Base-by-base conservation (phyloP, 257 asterid genomes). In the Ehretia macrophylla region DNA sequence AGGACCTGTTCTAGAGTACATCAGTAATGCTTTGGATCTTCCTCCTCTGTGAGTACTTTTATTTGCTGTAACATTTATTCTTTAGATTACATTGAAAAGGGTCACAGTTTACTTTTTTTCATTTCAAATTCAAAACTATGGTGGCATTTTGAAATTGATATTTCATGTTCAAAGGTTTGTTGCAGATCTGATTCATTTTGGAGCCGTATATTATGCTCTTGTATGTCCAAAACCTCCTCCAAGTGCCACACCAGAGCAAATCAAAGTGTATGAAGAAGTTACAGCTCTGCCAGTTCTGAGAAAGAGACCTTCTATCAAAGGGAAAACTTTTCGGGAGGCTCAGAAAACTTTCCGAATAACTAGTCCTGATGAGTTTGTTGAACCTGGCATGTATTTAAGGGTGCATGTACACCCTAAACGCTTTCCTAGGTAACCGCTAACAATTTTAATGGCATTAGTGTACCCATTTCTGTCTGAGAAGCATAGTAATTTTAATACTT, bases 341-440 rank as follows among this genome's bases (percentile, higher is more conserved):
- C 95, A 92, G 42, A 92, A 83, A 75, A 92, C 99, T 50, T 83
- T 77, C 47, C 86, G 95, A 48, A 81, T 92, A 57, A 79, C 86
- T 64, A 65, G 58, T 56, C 49, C 58, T 19, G 76, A 82, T 63
- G 88, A 92, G 75, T 81, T 84, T 75, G 82, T 92, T 68, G 99
- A 92, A 75, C 69, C 85, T 57, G 99, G 99, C 64, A 88, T 92
- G 55, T 92, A 92, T 84, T 74, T 92, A 65, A 78, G 99, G 51
- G 97, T 92, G 66, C 88, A 88, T 73, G 95, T 92, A 22, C 99
- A 88, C 73, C 98, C 98, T 32, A 92, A 86, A 68, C 97, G 98
- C 67, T 92, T 83, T 74, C 97, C 95, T 46, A 88, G 97, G 97
- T 92, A 78, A 63, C 48, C 56, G 20, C 23, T 63, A 32, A 59